Base-by-base conservation (phyloP, 495 filamentous ascomycete genomes). In the Oleoguttula mirabilis region DNA sequence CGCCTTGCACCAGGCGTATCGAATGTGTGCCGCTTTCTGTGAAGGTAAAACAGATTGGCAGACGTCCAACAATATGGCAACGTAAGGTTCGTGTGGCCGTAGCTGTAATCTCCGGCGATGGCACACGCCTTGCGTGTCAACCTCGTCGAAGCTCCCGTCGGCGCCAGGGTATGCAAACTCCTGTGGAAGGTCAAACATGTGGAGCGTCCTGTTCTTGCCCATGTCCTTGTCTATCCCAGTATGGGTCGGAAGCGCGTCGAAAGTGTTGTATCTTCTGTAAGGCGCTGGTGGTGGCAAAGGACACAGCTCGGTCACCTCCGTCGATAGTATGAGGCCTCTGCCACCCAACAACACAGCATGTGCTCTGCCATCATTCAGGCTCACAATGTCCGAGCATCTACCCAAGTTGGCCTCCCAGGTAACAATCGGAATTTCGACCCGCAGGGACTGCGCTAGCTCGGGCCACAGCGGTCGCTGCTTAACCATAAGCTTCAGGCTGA, bases 41-140 rank as follows among this genome's bases (percentile, higher is more conserved):
- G 19, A 7, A 7, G 50, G 49, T 14, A 56, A 32, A 1, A 52
- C 33, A 14, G 24, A 14, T 19, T 48, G 28, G 21, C 46, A 51
- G n/a, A 48, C 39, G 10, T 39, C 17, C 14, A 56, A 27, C 16
- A 54, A 17, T 6, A 17, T 20, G n/a, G 22, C 15, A 5, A 52
- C 21, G 10, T 21, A 3, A 1, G 30, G 15, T 15, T 48, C 45
- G 1, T 40, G 17, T 11, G 53, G 45, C 8, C 14, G 14, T 1
- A 57, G 36, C 12, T 28, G 11, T 3, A 57, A 17, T 33, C 50
- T 39, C 8, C 44, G 19, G 12, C 47, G 37, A 33, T 57, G 51
- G 33, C 48, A 32, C 8, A 27, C 19, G 21, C 46, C 39, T 16
- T 45, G 24, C 12, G 7, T 8, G 15, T 41, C 43, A 3, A 45